These are phyloP conservation scores for Boletus tylopilopsis DNA, from an alignment of 768 basidiomycete genomes.

Conservation along the genomic window DNA sequence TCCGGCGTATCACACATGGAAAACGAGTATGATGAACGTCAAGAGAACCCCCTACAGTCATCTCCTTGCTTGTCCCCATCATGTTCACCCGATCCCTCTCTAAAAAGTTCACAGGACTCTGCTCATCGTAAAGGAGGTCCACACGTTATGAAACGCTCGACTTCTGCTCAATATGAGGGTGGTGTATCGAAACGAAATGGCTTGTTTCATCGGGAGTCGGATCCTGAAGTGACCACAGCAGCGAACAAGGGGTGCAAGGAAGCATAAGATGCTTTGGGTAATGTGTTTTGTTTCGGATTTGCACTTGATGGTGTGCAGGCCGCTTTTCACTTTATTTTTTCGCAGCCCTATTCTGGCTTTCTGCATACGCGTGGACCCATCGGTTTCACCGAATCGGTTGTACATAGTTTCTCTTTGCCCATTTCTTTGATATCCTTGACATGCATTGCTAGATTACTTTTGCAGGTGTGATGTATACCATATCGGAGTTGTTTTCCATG, in stretches of 20 bases:
- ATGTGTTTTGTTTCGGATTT: slow-evolving; percentile 12
- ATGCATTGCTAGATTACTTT: slow-evolving; percentile 25
- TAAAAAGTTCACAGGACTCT: slow-evolving; percentile 13
- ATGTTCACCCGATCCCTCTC: slow-evolving; percentile 6
- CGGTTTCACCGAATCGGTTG: slow-evolving; percentile 7
- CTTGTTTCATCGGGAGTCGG: slow-evolving; percentile 28
- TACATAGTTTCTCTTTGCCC: slow-evolving; percentile 1
- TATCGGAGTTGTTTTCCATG: slow-evolving; percentile 1
- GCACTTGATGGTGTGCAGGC: slow-evolving; percentile 1
- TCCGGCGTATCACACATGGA: neutral
- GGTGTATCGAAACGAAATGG: slow-evolving; percentile 26
- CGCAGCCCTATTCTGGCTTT: slow-evolving; percentile 5
- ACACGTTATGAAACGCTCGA: slow-evolving; percentile 27
- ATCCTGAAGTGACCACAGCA: slow-evolving; percentile 25
- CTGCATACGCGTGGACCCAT: slow-evolving; percentile 11
- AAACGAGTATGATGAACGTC: neutral
- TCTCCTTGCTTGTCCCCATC: slow-evolving; percentile 4
- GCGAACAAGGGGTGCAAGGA: slow-evolving; percentile 25
- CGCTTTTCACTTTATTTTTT: slow-evolving; percentile 7
- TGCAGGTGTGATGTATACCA: slow-evolving; percentile 19
- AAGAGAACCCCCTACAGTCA: slow-evolving; percentile 5
- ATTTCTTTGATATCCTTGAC: slow-evolving; percentile 23
- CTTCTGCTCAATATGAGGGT: slow-evolving; percentile 26
- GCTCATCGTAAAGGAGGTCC: slow-evolving; percentile 13
- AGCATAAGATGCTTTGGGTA: slow-evolving; percentile 13